These are phyloP conservation scores for Pilobolus umbonatus DNA, from an alignment of 192 early-diverging fungal species.

Conservation along the genomic window DNA sequence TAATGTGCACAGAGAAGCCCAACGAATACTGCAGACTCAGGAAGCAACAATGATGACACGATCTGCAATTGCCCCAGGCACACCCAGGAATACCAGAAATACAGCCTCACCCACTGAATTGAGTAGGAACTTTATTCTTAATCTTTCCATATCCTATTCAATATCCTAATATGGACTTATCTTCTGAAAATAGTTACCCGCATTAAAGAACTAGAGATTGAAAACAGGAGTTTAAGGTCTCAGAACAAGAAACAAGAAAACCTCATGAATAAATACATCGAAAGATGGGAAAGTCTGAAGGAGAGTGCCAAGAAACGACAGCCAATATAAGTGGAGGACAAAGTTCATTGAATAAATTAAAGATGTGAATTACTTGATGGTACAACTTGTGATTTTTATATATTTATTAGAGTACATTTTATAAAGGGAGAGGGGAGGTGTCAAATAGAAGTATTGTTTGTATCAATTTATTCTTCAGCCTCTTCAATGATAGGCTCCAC, in stretches of 20 bases:
- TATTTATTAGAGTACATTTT: too few relatives aligned
- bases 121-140: background rate
- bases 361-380: too few relatives aligned
- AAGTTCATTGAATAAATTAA: too few relatives aligned
- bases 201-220: slow-evolving; percentile 56
- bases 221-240: slow-evolving; percentile 39
- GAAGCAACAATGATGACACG: slow-evolving; percentile 29
- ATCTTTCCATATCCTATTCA: background rate
- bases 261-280: slow-evolving; percentile 63
- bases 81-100: background rate
- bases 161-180: background rate
- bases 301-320: slow-evolving; percentile 60
- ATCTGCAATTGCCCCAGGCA: slow-evolving; percentile 4
- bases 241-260: slow-evolving; percentile 49
- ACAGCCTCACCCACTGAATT: background rate
- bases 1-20: slow-evolving; percentile 54
- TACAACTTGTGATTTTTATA: too few relatives aligned
- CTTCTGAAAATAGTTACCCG: slow-evolving; percentile 17
- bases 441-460: too few relatives aligned
- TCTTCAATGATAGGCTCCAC: too few relatives aligned
- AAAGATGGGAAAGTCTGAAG: slow-evolving; percentile 76
- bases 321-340: too few relatives aligned
- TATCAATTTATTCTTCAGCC: too few relatives aligned
- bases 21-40: slow-evolving; percentile 44
- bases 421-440: too few relatives aligned